Conservation (phyloP, 352 stramenopile genomes). For the Phytopythium litorale region DNA sequence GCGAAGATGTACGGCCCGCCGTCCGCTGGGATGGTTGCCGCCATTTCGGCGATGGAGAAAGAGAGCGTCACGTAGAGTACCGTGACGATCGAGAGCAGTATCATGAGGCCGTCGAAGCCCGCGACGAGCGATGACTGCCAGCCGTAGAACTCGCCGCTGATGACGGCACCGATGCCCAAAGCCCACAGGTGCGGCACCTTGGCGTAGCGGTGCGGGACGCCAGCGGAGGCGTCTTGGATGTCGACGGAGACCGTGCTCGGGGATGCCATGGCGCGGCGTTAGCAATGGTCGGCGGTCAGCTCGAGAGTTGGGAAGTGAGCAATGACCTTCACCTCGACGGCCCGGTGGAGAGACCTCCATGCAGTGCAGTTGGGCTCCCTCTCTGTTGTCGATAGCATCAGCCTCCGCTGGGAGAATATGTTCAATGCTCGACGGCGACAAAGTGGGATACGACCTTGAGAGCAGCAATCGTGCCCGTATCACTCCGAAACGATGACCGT, state of each 20-base stretch:
- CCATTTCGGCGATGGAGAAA: conserved; percentile 74
- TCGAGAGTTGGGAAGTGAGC: background rate
- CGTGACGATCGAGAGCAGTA: conserved; percentile 59
- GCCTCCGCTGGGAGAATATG: too few species aligned
- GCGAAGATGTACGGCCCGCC: conserved; percentile 72
- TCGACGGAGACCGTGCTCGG: background rate
- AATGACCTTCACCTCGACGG: background rate
- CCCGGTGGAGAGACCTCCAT: too few species aligned
- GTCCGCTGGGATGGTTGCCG: conserved; percentile 44
- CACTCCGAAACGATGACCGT: background rate
- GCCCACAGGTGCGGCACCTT: conserved; percentile 62
- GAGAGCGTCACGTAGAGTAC: conserved; percentile 63
- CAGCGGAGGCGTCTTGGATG: background rate
- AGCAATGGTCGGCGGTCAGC: background rate
- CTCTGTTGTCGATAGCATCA: too few species aligned
- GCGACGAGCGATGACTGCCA: conserved; percentile 64
- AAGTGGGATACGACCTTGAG: too few species aligned
- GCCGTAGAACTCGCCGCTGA: conserved; percentile 69
- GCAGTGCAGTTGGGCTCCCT: too few species aligned
- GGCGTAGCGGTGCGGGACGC: conserved; percentile 47
- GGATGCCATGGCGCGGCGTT: background rate
- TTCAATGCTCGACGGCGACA: too few species aligned
- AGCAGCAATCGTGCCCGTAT: too few species aligned
- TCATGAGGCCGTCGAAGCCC: conserved; percentile 55
- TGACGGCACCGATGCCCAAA: conserved; percentile 59